Evolutionary conservation across 257 asterid genomes (phyloP).

Genomic region (Capsicum rhomboideum): DNA sequence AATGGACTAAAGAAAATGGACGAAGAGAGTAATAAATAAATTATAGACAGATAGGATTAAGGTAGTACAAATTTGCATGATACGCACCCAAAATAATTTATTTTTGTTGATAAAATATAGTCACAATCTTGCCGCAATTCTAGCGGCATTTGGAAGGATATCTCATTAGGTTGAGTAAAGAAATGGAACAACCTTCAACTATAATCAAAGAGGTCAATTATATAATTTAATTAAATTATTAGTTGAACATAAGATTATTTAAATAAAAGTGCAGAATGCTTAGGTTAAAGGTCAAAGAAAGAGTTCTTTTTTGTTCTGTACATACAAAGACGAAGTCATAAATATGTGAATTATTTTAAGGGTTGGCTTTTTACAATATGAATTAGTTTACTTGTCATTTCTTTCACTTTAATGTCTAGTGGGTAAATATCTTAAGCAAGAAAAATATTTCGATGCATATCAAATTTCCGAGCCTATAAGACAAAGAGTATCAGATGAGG

Average conservation of each 20-base stretch:
- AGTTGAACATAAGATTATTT: background rate
- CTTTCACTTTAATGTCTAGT: background rate
- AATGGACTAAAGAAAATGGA: no score
- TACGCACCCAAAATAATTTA: background rate
- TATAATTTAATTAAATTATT: background rate
- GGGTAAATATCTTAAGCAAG: background rate
- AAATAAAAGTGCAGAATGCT: background rate
- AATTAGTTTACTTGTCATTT: background rate
- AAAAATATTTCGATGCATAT: background rate
- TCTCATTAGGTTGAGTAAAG: background rate
- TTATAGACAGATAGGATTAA: no score
- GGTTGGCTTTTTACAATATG: background rate
- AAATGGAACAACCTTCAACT: background rate
- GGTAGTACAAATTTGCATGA: no score
- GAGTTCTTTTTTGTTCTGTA: background rate
- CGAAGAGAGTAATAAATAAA: no score
- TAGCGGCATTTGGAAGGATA: constrained; percentile 2
- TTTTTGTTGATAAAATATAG: background rate
- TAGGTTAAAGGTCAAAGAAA: background rate
- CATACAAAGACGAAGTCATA: background rate
- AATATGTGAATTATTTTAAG: background rate
- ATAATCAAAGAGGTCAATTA: background rate
- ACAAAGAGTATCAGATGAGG: no score
- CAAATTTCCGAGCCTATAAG: no score
- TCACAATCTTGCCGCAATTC: constrained; percentile 16